phyloP scores from a whole-genome alignment of 371 early-diverging fungal genomes.

The Mucor velutinosus region DNA sequence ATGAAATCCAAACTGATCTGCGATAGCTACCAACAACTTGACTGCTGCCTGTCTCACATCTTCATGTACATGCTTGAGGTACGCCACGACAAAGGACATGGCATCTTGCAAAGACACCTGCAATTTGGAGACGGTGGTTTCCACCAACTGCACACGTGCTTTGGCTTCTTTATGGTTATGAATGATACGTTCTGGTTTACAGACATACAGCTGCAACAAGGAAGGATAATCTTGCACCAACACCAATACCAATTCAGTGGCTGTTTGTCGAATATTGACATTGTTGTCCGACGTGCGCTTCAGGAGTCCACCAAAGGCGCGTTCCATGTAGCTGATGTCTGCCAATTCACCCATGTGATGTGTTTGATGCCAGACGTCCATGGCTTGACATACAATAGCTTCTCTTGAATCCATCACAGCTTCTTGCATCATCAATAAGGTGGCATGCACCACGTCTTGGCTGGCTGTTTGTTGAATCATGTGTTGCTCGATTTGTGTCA shows the following conservation, averaged over 20 bases:
- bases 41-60: slow-evolving; percentile 73
- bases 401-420: slow-evolving; percentile 71
- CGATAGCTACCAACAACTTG: slow-evolving; percentile 56
- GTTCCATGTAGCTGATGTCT: slow-evolving; percentile 37
- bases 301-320: slow-evolving; percentile 56
- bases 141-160: slow-evolving; percentile 58
- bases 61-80: slow-evolving; percentile 62
- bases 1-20: slow-evolving; percentile 38
- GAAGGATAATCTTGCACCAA: slow-evolving; percentile 61
- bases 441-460: slow-evolving; percentile 52
- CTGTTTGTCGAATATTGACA: slow-evolving; percentile 54
- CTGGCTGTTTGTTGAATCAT: slow-evolving; percentile 18
- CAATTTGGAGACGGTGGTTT: slow-evolving; percentile 50
- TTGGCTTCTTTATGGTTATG: slow-evolving; percentile 42
- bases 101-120: slow-evolving; percentile 39
- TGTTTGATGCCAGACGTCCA: slow-evolving; percentile 57
- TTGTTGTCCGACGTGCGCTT: slow-evolving; percentile 66
- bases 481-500: slow-evolving; percentile 38
- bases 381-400: slow-evolving; percentile 47
- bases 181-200: slow-evolving; percentile 42
- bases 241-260: slow-evolving; percentile 52
- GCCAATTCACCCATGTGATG: slow-evolving; percentile 43
- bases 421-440: slow-evolving; percentile 60
- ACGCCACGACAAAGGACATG: slow-evolving; percentile 64
- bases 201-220: slow-evolving; percentile 48